A percentile compares a stretch with the other conserved stretches of the same genome.
phyloP scores from a whole-genome alignment of 192 early-diverging fungal species.

The Rhizophagus sp. region DNA sequence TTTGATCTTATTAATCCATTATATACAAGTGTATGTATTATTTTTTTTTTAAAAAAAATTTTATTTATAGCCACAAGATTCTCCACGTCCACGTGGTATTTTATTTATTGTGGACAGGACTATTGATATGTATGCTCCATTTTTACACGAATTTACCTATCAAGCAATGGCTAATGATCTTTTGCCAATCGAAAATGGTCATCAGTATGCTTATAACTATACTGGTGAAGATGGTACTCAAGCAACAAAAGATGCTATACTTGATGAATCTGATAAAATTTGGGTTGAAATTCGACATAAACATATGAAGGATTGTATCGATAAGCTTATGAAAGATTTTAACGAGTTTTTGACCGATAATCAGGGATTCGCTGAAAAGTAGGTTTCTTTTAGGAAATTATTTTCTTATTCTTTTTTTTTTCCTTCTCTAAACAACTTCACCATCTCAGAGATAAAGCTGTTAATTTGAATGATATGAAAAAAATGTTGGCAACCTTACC shows the following conservation, averaged over 20 bases:
- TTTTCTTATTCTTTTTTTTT: background rate
- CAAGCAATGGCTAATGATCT: slow-evolving; percentile 98
- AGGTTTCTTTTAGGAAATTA: background rate
- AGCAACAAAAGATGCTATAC: slow-evolving; percentile 47
- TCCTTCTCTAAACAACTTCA: background rate
- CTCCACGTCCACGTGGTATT: slow-evolving; percentile 64
- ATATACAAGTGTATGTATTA: too few relatives aligned
- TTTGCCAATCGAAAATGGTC: slow-evolving; percentile 63
- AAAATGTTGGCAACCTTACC: slow-evolving; percentile 81
- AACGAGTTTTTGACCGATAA: slow-evolving; percentile 82
- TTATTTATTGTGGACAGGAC: slow-evolving; percentile 90
- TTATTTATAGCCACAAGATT: slow-evolving; percentile 44
- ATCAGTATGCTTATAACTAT: slow-evolving; percentile 63
- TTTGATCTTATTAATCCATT: background rate
- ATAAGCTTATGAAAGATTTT: slow-evolving; percentile 71
- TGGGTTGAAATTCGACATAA: slow-evolving; percentile 77
- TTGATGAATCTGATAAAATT: slow-evolving; percentile 80
- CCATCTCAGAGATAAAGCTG: slow-evolving; percentile 51
- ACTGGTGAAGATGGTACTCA: slow-evolving; percentile 45
- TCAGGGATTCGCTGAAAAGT: slow-evolving; percentile 53
- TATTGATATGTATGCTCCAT: slow-evolving; percentile 85
- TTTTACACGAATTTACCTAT: slow-evolving; percentile 98
- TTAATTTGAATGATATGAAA: slow-evolving; percentile 80
- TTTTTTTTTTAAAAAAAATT: background rate
- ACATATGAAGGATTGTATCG: slow-evolving; percentile 79